Conservation (phyloP, 768 basidiomycete species). For the Kwoniella sp. region DNA sequence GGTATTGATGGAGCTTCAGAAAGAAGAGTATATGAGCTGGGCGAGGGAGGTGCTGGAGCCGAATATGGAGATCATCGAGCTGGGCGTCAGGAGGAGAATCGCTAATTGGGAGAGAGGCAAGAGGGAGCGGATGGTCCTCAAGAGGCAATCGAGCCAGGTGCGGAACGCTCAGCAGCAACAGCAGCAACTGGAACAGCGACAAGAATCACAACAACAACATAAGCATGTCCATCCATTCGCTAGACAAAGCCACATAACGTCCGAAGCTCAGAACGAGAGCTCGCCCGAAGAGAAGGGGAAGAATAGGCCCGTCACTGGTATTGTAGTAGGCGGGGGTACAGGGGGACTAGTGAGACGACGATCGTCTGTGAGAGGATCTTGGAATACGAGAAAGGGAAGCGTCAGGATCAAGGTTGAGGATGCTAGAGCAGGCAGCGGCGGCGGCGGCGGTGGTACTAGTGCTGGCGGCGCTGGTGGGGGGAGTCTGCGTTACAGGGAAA, state of each 20-base stretch:
- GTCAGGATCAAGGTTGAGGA: neutral
- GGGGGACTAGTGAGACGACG: neutral
- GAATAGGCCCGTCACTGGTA: neutral
- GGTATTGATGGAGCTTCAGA: constrained; percentile 1
- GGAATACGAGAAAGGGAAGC: neutral
- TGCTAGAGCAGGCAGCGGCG: no score
- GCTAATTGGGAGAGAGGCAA: constrained; percentile 3
- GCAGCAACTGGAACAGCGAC: neutral
- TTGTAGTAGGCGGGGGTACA: neutral
- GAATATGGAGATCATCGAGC: neutral
- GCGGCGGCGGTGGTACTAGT: no score
- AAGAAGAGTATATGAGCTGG: neutral
- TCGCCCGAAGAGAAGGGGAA: neutral
- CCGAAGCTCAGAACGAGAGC: neutral
- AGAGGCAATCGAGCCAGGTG: neutral
- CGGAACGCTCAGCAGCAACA: neutral
- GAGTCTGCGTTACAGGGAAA: neutral
- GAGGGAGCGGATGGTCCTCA: constrained; percentile 3
- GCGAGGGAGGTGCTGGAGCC: neutral
- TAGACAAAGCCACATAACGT: neutral
- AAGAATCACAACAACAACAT: neutral
- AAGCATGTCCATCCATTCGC: neutral
- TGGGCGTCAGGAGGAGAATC: constrained; percentile 3
- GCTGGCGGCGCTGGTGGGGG: neutral
- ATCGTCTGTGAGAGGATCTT: neutral